Conservation (phyloP, 2,329 filamentous ascomycete genomes). For the Canariomyces notabilis region DNA sequence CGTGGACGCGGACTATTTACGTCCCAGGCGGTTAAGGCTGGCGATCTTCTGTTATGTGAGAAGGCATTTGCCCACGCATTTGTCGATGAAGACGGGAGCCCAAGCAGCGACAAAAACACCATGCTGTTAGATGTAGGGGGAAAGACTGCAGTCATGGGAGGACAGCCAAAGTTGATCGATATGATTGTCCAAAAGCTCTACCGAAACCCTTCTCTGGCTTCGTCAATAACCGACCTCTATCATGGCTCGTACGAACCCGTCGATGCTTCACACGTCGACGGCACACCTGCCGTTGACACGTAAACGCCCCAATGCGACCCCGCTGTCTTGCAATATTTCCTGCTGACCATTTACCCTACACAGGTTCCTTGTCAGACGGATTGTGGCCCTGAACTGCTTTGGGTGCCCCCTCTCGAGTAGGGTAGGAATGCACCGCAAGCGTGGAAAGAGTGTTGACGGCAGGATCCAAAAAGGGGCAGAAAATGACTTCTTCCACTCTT, state of each 20-base stretch:
- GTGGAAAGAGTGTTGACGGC: too few relatives aligned
- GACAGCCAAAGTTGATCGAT: conserved; percentile 30
- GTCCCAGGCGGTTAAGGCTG: conserved; percentile 40
- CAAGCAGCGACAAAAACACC: conserved; percentile 3
- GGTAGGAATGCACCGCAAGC: too few relatives aligned
- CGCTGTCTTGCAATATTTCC: background rate
- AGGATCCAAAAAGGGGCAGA: too few relatives aligned
- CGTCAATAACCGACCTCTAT: conserved; percentile 7
- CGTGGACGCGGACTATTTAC: conserved; percentile 49
- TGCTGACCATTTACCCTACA: background rate
- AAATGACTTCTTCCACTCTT: conserved; percentile 22
- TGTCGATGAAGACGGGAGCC: conserved; percentile 20
- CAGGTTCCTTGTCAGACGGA: conserved; percentile 41
- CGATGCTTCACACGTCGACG: conserved; percentile 1
- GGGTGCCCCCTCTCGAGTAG: conserved; percentile 22
- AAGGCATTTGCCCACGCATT: conserved; percentile 47
- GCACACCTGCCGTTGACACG: conserved; percentile 24
- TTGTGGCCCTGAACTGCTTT: conserved; percentile 41
- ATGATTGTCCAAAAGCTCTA: conserved; percentile 7
- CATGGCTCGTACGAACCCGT: conserved; percentile 40
- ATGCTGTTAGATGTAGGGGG: conserved; percentile 37
- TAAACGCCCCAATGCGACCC: background rate
- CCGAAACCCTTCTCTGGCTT: conserved; percentile 10
- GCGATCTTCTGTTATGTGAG: conserved; percentile 51
- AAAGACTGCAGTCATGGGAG: conserved; percentile 31